These are phyloP conservation scores for Didymella keratinophila DNA, from an alignment of 2,329 filamentous ascomycete species.

Conservation along the genomic window DNA sequence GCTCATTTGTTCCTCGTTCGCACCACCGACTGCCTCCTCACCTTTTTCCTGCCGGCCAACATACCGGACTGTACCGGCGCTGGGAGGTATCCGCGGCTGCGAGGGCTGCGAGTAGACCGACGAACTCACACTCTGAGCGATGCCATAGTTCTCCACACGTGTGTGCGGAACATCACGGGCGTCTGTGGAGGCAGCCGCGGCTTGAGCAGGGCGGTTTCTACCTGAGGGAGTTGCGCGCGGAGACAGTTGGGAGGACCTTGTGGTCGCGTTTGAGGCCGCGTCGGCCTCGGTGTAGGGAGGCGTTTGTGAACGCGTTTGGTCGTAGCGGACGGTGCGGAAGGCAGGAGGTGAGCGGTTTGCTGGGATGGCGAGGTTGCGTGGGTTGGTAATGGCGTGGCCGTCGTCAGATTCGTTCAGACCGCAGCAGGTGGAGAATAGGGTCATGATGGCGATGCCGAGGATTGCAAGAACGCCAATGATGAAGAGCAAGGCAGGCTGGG, in stretches of 20 bases:
- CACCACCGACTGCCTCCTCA: not conserved
- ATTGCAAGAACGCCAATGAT: not conserved
- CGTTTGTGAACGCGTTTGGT: not conserved
- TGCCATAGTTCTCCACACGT: not conserved
- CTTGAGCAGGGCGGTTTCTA: too few relatives aligned
- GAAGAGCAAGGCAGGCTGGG: not conserved
- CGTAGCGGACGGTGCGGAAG: not conserved
- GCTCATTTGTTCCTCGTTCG: not conserved
- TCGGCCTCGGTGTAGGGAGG: not conserved
- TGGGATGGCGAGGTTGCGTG: too few relatives aligned
- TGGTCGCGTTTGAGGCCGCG: not conserved
- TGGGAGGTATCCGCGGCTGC: not conserved
- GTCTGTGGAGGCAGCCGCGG: not conserved
- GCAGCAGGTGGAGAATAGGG: conserved; percentile 3
- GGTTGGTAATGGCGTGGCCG: not conserved
- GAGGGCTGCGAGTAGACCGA: not conserved
- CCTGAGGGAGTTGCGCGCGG: not conserved
- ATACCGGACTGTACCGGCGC: not conserved
- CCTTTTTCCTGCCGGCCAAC: not conserved
- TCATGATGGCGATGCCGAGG: not conserved
- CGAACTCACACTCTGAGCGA: not conserved
- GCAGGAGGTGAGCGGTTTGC: not conserved
- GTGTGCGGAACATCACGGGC: not conserved
- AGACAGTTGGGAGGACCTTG: not conserved
- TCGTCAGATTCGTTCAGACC: not conserved